Evolutionary conservation across 768 basidiomycete genomes (phyloP).

Genomic region (Pleurotus tuber-regium): DNA sequence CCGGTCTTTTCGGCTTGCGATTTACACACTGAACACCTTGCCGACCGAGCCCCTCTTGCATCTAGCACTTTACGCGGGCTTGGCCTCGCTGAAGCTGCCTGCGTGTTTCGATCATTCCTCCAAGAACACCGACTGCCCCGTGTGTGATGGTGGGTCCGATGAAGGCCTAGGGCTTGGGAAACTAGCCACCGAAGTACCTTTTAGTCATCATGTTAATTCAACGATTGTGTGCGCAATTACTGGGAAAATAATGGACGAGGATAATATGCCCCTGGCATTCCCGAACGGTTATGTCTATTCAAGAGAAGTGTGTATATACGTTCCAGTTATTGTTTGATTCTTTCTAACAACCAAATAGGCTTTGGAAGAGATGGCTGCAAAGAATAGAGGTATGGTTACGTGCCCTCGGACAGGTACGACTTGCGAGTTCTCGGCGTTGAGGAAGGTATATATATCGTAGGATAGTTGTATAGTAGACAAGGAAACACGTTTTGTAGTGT

Average conservation of each 20-base stretch:
- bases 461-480: constrained; percentile 7
- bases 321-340: constrained; percentile 7
- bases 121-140: constrained; percentile 86
- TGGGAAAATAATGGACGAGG: constrained; percentile 93
- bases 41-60: constrained; percentile 86
- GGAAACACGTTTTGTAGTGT: neutral
- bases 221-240: constrained; percentile 91
- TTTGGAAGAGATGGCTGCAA: constrained; percentile 82
- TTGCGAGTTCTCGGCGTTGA: constrained; percentile 63
- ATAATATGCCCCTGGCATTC: constrained; percentile 90
- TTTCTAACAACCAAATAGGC: constrained; percentile 46
- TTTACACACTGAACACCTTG: constrained; percentile 84
- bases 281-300: constrained; percentile 93
- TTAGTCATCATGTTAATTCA: constrained; percentile 92
- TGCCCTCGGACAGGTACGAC: constrained; percentile 74
- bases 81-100: constrained; percentile 87
- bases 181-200: constrained; percentile 84
- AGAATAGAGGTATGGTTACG: constrained; percentile 74
- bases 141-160: constrained; percentile 60
- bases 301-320: constrained; percentile 61
- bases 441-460: constrained; percentile 91
- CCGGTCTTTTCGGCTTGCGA: constrained; percentile 78
- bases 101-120: constrained; percentile 66
- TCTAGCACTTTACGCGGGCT: constrained; percentile 86
- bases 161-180: constrained; percentile 57